Base-by-base conservation (phyloP, 129 eudicot genomes). In the Deinandra increscens region DNA sequence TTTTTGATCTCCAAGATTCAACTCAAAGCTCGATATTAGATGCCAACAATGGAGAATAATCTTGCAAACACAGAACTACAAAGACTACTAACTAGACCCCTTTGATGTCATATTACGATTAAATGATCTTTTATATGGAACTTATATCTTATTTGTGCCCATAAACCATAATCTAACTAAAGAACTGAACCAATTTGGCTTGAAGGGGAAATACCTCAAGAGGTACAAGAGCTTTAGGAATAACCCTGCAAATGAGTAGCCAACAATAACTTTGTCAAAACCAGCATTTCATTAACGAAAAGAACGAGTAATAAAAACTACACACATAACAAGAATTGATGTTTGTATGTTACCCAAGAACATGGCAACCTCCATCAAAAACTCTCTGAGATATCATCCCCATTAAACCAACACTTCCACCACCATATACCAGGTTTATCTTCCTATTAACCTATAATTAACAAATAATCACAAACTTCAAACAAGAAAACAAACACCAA, bases 401-500 rank as follows among this genome's bases (percentile, higher is more conserved):
- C 98, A 92, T 92, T 71, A 92, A 71, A 53, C 98, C 98, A 81
- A 92, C 81, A 86, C 98, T 92, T 73, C 98, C 98, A 66, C 96
- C 97, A 59, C 97, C 97, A 81, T 91, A 91, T 12, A 91, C 97
- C 87, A 91, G 84, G 77, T 86, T 73, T 70, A 92, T 88, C 85
- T 88, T 92, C 83, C 96, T 84, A 56, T 76, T 72, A 58, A 88
- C 91, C 98, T 92, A 77, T 23, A 66, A 58, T 51, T 62, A 39
- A 53, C 26, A 66, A 23, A 15, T 33, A 67, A 4, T 72, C 61
- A 66, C 31, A 56, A 43, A 14, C 5, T 31, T 41, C 2, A 51
- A 42, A 34, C 34, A 56, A 77, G 64, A 11, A 14, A 42, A 54
- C 6, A 31, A 42, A 75, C 55, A 76, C 15, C 33, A 13, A 59